Base-by-base conservation (phyloP, 2,329 filamentous ascomycete species). In the Ascochyta pisi region DNA sequence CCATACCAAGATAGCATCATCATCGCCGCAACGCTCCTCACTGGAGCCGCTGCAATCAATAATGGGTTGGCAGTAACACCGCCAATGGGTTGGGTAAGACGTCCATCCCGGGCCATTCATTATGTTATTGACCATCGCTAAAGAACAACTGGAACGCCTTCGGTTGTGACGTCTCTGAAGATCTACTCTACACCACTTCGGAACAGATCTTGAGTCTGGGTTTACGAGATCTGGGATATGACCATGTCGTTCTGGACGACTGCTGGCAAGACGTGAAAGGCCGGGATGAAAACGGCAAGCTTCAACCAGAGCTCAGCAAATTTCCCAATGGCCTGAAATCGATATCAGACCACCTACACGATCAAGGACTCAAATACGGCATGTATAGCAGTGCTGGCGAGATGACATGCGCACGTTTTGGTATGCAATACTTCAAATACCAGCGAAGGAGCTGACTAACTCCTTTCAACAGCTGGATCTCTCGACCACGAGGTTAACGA, bases 211-310 rank as follows among this genome's bases (percentile, higher is more conserved):
- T 67, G 15, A 57, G 60, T 47, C 53, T 66, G 6, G 69, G 68
- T 13, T 55, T 72, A 31, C 63, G 72, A 43, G 67, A 71, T 54
- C 43, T 69, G 16, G 68, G 67, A 8, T 71, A 70, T 48, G 50
- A 70, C 19, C 86, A 87, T 50, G 80, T 87, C 52, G 84, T 85
- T 55, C 81, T 79, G 12, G 85, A 89, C 69, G 86, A 89, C 66
- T 88, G 86, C 73, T 89, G 73, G 75, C 63, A 68, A 57, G 59
- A 78, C 71, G 58, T 78, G 67, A 53, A 82, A 77, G 79, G 81
- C 8, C 63, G 82, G 74, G 58, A 82, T 75, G 48, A 69, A 70
- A 61, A 67, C 29, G 58, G 72, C 61, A 61, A 76, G 67, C 50
- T 80, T 69, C 42, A 73, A 65, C 58, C 75, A 54, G 52, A 77